These are phyloP conservation scores for Pelargonium fulgidum DNA, from an alignment of 441 rosid genomes.

Conservation along the genomic window DNA sequence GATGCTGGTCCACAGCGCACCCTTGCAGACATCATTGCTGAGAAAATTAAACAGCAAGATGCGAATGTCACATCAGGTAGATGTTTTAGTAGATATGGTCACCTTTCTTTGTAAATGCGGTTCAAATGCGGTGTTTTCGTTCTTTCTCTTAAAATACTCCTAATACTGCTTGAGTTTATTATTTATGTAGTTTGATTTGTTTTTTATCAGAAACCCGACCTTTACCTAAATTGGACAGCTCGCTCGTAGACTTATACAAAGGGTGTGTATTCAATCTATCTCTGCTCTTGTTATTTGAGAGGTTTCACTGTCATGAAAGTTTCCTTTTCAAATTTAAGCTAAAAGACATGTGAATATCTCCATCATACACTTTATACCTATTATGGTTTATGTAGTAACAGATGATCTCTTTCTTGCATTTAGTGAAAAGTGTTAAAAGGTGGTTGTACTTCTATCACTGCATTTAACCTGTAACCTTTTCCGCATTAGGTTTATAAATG, in stretches of 20 bases:
- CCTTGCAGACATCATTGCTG: constrained; percentile 67
- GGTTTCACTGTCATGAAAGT: neutral
- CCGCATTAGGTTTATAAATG: too few relatives aligned
- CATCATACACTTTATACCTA: neutral
- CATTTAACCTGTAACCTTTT: too few relatives aligned
- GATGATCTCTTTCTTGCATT: neutral
- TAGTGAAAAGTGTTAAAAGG: too few relatives aligned
- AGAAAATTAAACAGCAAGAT: constrained; percentile 54
- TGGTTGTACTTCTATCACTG: too few relatives aligned
- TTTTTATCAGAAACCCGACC: constrained; percentile 52
- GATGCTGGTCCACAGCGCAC: constrained; percentile 58
- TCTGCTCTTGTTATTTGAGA: neutral
- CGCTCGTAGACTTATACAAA: constrained; percentile 54
- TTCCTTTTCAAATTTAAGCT: neutral
- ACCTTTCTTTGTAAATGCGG: too few relatives aligned
- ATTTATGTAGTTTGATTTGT: constrained; percentile 7
- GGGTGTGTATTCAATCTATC: constrained; percentile 59
- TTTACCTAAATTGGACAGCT: constrained; percentile 57
- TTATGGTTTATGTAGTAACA: neutral
- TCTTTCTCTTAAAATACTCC: neutral
- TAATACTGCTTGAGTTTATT: constrained; percentile 7
- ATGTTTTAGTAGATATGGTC: neutral
- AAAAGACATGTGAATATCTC: neutral
- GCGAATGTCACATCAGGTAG: constrained; percentile 56
- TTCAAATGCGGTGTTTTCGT: neutral